Percentiles rank a stretch among this genome's conserved stretches.
Evolutionary conservation across 768 basidiomycete species (phyloP).

Genomic region (Serpula lacrymans): DNA sequence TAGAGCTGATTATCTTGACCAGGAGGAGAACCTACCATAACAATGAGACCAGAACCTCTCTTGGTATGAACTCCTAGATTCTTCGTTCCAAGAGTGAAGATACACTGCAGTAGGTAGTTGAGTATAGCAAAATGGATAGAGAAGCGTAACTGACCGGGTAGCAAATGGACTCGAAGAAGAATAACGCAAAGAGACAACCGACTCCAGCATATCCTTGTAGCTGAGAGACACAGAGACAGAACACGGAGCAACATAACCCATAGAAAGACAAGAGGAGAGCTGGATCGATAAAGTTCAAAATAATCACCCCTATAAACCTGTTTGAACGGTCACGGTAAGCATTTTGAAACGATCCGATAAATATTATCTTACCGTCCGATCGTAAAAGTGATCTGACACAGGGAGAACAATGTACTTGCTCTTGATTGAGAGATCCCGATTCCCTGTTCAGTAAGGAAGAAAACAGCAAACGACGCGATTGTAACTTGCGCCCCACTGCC

Average conservation of each 20-base stretch:
- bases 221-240: slow-evolving; percentile 49
- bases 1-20: not conserved
- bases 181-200: slow-evolving; percentile 58
- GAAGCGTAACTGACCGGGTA: slow-evolving; percentile 44
- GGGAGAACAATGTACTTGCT: slow-evolving; percentile 66
- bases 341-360: not conserved
- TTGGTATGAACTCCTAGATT: slow-evolving; percentile 60
- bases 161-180: slow-evolving; percentile 77
- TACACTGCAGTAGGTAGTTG: slow-evolving; percentile 33
- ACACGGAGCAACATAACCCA: slow-evolving; percentile 46
- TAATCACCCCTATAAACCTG: slow-evolving; percentile 57
- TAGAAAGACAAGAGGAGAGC: slow-evolving; percentile 58
- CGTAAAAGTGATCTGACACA: slow-evolving; percentile 69
- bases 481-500: slow-evolving; percentile 60
- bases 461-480: slow-evolving; percentile 66
- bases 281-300: slow-evolving; percentile 64
- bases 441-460: slow-evolving; percentile 64
- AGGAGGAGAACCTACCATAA: slow-evolving; percentile 40
- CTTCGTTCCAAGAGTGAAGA: slow-evolving; percentile 66
- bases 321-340: slow-evolving; percentile 13
- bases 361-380: slow-evolving; percentile 44
- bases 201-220: slow-evolving; percentile 53
- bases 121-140: not conserved
- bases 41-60: slow-evolving; percentile 58
- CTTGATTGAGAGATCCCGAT: slow-evolving; percentile 47